These are phyloP conservation scores for Hypoxylon rickii DNA, from an alignment of 495 filamentous ascomycete genomes.

Conservation along the genomic window DNA sequence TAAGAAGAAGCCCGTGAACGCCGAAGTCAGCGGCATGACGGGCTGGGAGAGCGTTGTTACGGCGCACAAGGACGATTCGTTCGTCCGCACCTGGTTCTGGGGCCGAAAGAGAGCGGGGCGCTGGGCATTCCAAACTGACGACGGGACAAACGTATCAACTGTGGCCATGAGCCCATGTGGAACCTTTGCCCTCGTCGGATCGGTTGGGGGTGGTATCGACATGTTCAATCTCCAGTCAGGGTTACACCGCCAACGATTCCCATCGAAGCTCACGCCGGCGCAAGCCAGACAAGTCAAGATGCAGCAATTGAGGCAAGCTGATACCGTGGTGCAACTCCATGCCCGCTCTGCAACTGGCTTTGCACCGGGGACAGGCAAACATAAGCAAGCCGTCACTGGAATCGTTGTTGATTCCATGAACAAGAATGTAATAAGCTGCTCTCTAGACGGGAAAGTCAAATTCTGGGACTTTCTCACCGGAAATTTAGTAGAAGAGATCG, in stretches of 20 bases:
- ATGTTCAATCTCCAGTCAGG: conserved; percentile 98
- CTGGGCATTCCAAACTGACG: conserved; percentile 88
- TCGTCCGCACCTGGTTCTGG: conserved; percentile 96
- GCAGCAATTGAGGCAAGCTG: conserved; percentile 54
- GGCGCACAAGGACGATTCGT: conserved; percentile 84
- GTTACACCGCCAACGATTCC: conserved; percentile 80
- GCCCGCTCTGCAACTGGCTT: conserved; percentile 44
- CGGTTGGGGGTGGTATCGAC: conserved; percentile 77
- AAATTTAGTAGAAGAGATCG: conserved; percentile 74
- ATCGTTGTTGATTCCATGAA: conserved; percentile 85
- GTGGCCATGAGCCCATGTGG: conserved; percentile 90
- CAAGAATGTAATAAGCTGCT: conserved; percentile 78
- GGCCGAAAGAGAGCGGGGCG: conserved; percentile 88
- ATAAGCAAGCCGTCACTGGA: conserved; percentile 83
- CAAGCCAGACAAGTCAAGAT: conserved; percentile 66
- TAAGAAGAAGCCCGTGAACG: conserved; percentile 59
- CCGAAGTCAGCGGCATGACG: conserved; percentile 67
- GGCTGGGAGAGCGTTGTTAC: conserved; percentile 98
- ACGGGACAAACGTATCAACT: conserved; percentile 81
- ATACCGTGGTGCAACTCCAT: conserved; percentile 54
- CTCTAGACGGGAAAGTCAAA: conserved; percentile 92
- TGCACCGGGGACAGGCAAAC: conserved; percentile 61
- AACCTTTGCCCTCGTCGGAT: conserved; percentile 92
- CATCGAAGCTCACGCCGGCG: conserved; percentile 65
- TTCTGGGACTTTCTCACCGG: conserved; percentile 95